Base-by-base conservation (phyloP, 176 grass and related monocot genomes). In the Otatea glauca region DNA sequence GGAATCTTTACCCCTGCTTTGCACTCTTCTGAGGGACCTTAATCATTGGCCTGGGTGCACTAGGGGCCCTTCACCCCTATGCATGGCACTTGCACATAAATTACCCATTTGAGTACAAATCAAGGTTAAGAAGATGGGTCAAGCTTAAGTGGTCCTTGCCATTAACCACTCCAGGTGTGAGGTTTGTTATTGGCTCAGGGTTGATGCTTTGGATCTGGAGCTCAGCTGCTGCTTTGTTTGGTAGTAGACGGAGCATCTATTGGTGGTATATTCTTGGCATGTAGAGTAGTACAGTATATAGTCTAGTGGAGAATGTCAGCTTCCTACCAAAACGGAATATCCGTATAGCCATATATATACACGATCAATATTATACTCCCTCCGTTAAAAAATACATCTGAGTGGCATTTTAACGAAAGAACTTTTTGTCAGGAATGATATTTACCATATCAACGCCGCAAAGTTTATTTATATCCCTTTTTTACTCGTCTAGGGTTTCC, bases 171-270 rank as follows among this genome's bases (percentile, higher is more conserved):
- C 45, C 59, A 84, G 35, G 27, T 84, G 75, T 38, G 21, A 29
- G 50, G 47, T 13, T 23, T 18, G 14, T 61, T 39, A 80, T 84
- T 84, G 76, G 60, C 8, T 39, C 72, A 49, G 60, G 63, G 17
- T 3, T 8, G 27, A 10, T 59, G 86, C 74, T 58, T 88, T 88
- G 81, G 74, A 88, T 84, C 86, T 88, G 81, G 74, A 55, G 74
- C 80, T 60, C n/a, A 65, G 12, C 42, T 24, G 42, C 42, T 77
- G 54, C 23, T 3, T 27, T 51, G 64, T 66, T 85, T 84, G 75
- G 32, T 59, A 76, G 86, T 1, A 7, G 53, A 4, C 7, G 17
- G 17, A 45, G 84, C 6, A 86, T 79, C 84, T 20, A 38, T 17
- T 16, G 27, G 15, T 17, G 72, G 86, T 55, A 78, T 78, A 83